Conservation (phyloP, 108 stramenopile species). For the Cylindrotheca fusiformis region DNA sequence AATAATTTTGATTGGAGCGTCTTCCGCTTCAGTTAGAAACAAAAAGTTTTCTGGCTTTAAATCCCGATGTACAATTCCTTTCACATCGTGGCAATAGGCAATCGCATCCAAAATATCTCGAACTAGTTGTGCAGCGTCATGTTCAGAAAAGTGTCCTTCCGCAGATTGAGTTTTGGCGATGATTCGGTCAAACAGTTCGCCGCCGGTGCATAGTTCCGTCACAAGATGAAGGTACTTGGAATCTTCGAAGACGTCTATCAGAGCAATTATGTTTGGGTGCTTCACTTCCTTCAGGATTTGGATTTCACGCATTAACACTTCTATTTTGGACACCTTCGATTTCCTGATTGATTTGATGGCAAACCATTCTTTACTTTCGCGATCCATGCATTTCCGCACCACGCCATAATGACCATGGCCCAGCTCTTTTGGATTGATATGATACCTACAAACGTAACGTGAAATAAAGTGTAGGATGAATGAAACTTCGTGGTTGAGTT, state of each 20-base stretch:
- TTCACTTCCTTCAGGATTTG: constrained; percentile 80
- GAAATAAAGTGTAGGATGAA: neutral
- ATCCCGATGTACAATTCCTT: constrained; percentile 94
- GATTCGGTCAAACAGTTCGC: constrained; percentile 91
- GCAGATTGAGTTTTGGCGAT: constrained; percentile 88
- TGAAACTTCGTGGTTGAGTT: neutral
- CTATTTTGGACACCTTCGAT: constrained; percentile 83
- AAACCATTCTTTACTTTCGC: constrained; percentile 79
- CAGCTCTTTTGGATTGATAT: constrained; percentile 83
- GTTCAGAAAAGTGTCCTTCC: constrained; percentile 93
- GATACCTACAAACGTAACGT: constrained; percentile 41
- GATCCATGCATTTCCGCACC: constrained; percentile 88
- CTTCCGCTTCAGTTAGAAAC: constrained; percentile 76
- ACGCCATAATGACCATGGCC: constrained; percentile 92
- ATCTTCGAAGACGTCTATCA: constrained; percentile 91
- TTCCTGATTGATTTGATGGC: constrained; percentile 92
- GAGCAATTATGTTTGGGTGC: constrained; percentile 88
- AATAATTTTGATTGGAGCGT: constrained; percentile 92
- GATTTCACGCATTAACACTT: constrained; percentile 86
- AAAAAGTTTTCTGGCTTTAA: constrained; percentile 97
- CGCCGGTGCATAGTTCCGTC: constrained; percentile 94
- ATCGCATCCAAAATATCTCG: constrained; percentile 90
- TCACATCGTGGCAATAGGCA: constrained; percentile 91
- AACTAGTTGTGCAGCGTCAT: constrained; percentile 86
- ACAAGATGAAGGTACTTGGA: constrained; percentile 80